Evolutionary conservation across 2,329 filamentous ascomycete genomes (phyloP), one percentile per base, ranked within the genome.

Genomic region (Monilinia polystroma): DNA sequence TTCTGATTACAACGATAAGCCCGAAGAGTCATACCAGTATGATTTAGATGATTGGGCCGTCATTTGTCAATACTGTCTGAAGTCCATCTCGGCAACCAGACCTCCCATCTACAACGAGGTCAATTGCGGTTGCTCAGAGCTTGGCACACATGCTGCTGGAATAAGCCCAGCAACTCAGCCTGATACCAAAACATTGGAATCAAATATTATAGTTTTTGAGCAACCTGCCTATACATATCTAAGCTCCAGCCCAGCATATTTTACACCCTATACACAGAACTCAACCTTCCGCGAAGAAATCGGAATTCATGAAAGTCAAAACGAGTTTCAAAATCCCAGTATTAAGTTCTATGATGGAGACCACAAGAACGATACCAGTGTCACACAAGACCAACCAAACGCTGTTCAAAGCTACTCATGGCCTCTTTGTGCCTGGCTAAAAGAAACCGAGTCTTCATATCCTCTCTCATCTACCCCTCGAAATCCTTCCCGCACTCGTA

Each of bases 71-170:
- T 26, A 43, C 45, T 74, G 72, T 69, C 70, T 69, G 67, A 71
- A 71, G 47, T 66, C 64, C 11, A 70, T 72, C 38, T 73, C 71
- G 7, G 57, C 73, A 14, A 66, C 68, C 14, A 71, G 73, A 18
- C 73, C 70, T 35, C 73, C 73, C 1, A 45, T 69, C 63, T 71
- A 70, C 69, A 74, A 73, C 53, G 20, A 67, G 12, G 72, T 72
- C 14, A 74, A 74, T 23, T 74, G 73, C 56, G 64, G 68, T 66
- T 75, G 73, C 58, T 68, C 68, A 16, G 70, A 72, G 56, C 49
- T 69, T 12, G 70, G 65, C 41, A 49, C 53, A 23, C 60, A 59
- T n/a, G 56, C 53, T 32, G 56, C 51, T 52, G 66, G 58, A 4
- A n/a, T 38, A 20, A 49, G 54, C 4, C 0, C 56, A n/a, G 14